phyloP scores from a whole-genome alignment of 768 basidiomycete species.

The Clathrus columnatus region DNA sequence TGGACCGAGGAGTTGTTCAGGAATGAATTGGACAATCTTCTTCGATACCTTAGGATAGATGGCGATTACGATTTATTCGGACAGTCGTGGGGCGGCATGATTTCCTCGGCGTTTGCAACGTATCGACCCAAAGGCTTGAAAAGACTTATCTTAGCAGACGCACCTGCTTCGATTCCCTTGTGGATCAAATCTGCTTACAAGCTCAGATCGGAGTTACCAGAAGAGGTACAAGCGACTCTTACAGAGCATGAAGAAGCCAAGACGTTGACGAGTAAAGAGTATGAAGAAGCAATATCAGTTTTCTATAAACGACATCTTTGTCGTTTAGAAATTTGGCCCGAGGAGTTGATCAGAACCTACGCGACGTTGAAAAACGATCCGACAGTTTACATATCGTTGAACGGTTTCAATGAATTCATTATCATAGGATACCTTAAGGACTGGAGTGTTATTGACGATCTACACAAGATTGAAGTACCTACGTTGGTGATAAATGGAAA shows the following conservation, averaged over 20 bases:
- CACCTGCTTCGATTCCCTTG: conserved; percentile 36
- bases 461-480: conserved; percentile 13
- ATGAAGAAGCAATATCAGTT: conserved; percentile 31
- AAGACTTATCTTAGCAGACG: conserved; percentile 36
- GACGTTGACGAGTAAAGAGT: conserved; percentile 36
- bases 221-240: conserved; percentile 31
- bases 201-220: conserved; percentile 31
- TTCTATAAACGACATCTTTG: conserved; percentile 39
- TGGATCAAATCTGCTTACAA: conserved; percentile 29
- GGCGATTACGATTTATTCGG: conserved; percentile 38
- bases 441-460: conserved; percentile 12
- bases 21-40: conserved; percentile 41
- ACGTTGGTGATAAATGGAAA: conserved; percentile 16
- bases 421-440: conserved; percentile 13
- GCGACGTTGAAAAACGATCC: conserved; percentile 32
- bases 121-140: conserved; percentile 36
- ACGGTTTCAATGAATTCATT: conserved; percentile 9
- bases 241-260: conserved; percentile 37
- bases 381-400: conserved; percentile 30
- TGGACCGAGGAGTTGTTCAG: conserved; percentile 44
- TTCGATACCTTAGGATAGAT: conserved; percentile 32
- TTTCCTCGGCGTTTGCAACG: conserved; percentile 34
- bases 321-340: conserved; percentile 36
- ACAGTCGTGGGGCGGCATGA: conserved; percentile 38
- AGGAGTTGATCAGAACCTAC: conserved; percentile 27